A percentile compares a stretch with the other conserved stretches of the same genome.
phyloP scores from a whole-genome alignment of 768 basidiomycete genomes.

The Neoboletus magnificus region DNA sequence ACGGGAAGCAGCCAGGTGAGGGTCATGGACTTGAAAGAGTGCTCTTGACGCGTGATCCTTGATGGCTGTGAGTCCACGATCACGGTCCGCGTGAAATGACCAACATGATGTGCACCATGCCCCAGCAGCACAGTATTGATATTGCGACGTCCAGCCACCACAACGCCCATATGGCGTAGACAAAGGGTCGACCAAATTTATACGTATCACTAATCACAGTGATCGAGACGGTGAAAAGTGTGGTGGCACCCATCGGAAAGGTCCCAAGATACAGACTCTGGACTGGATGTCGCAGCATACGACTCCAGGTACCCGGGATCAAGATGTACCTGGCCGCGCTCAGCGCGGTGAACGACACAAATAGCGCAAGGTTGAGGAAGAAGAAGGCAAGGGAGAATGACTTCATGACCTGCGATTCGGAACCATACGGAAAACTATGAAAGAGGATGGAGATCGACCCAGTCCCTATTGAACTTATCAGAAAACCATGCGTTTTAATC shows the following conservation, averaged over 20 bases:
- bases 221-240: constrained; percentile 52
- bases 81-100: constrained; percentile 27
- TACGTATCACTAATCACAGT: constrained; percentile 43
- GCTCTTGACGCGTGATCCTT: constrained; percentile 59
- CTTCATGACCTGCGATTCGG: constrained; percentile 37
- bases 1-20: constrained; percentile 73
- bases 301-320: constrained; percentile 48
- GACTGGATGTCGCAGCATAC: constrained; percentile 48
- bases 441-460: constrained; percentile 56
- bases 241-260: constrained; percentile 59
- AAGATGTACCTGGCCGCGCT: constrained; percentile 49
- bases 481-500: neutral
- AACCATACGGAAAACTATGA: constrained; percentile 54
- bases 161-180: constrained; percentile 56
- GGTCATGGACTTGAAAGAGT: constrained; percentile 54
- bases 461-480: constrained; percentile 35
- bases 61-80: constrained; percentile 2
- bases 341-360: constrained; percentile 45
- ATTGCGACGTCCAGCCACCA: constrained; percentile 68
- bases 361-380: constrained; percentile 56
- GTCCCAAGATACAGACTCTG: constrained; percentile 49
- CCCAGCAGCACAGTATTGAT: constrained; percentile 57
- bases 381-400: constrained; percentile 49
- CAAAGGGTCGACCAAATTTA: constrained; percentile 46
- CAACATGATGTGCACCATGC: constrained; percentile 64